Evolutionary conservation across 768 basidiomycete species (phyloP), one percentile per base, ranked within the genome.

Genomic region (Russula ochroleuca): DNA sequence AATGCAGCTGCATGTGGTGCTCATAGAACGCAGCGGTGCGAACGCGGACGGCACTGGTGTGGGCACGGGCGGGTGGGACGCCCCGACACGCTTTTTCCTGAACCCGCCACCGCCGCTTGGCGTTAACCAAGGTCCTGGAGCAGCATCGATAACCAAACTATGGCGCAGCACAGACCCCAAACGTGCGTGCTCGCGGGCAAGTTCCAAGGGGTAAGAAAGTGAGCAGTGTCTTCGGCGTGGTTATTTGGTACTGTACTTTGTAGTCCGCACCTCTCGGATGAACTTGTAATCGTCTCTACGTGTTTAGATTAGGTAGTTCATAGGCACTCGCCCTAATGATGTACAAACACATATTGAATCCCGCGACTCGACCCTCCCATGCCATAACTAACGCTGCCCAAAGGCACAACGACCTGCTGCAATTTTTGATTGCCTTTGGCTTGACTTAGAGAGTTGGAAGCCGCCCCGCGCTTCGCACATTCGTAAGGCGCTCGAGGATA

Each of bases 1-100:
- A 21, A 68, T 67, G 62, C 67, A 66, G 45, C 48, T 68, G 35
- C 67, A 66, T 14, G 61, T 65, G 35, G 54, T 68, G 25, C 59
- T 68, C 21, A 68, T 68, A 65, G 67, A 68, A 8, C 67, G 64
- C 25, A 59, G 49, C n/a, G 23, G 52, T 45, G 50, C 52, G 13
- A 35, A 51, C 4, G 6, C 21, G 14, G 51, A 63, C 23, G 57
- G 56, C 15, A 25, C 33, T 3, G n/a, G 35, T 23, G 33, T 25
- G 9, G 56, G 38, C n/a, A 31, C 21, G 2, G 52, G 23, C 10
- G 59, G 47, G 19, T 61, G 63, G 63, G 23, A 47, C 5, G 37
- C 53, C 17, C 40, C 35, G 37, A 31, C 40, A 5, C 53, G 63
- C 10, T 59, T 63, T 50, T 57, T 64, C 48, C n/a, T 56, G 31